phyloP scores from a whole-genome alignment of 352 stramenopile species.

The Blastocystis sp. region DNA sequence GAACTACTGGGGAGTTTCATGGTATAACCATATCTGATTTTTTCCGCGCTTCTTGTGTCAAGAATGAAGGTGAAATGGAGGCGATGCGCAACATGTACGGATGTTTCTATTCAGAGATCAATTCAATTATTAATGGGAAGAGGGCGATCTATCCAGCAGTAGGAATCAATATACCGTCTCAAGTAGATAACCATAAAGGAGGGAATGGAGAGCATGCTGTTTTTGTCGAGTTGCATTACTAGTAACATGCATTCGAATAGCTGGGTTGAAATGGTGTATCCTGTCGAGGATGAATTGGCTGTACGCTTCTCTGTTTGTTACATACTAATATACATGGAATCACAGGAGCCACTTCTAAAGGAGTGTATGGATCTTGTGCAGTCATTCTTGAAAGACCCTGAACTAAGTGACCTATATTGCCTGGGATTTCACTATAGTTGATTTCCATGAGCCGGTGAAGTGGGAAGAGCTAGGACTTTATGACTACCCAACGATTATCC shows the following conservation, averaged over 20 bases:
- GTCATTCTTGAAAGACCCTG: not conserved
- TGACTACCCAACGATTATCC: conserved; percentile 15
- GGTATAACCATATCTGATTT: not conserved
- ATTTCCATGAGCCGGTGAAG: conserved; percentile 52
- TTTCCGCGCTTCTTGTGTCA: not conserved
- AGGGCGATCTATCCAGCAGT: not conserved
- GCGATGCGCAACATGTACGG: not conserved
- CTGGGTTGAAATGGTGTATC: conserved; percentile 31
- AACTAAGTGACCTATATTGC: not conserved
- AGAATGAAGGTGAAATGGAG: not conserved
- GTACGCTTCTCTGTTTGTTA: not conserved
- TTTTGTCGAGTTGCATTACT: conserved; percentile 21
- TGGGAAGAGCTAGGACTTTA: conserved; percentile 31
- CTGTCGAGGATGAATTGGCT: not conserved
- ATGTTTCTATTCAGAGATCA: not conserved
- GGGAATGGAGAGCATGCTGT: conserved; percentile 39
- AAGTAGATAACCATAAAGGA: not conserved
- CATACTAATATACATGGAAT: not conserved
- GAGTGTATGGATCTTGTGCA: not conserved
- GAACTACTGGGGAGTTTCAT: not conserved
- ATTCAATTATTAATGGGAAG: not conserved
- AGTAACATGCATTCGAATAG: conserved; percentile 35
- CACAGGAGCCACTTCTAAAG: not conserved
- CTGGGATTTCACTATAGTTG: not conserved
- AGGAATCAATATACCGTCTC: not conserved